Base-by-base conservation (phyloP, 495 filamentous ascomycete genomes). In the Aspergillus carlsbadensis region DNA sequence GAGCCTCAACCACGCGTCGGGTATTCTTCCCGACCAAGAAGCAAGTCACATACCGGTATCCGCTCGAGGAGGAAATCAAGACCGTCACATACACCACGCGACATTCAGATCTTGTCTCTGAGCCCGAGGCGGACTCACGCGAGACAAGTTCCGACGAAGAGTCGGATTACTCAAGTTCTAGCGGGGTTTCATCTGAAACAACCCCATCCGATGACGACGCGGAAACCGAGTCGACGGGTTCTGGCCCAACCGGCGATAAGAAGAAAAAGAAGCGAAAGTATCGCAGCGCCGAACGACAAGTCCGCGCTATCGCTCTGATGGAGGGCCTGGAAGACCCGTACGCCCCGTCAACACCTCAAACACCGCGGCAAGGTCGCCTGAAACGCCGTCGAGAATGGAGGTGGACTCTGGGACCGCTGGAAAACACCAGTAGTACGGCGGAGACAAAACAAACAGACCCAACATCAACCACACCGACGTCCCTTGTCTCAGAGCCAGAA, bases 11-110 rank as follows among this genome's bases (percentile, higher is more conserved):
- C 52, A 48, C 65, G 21, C 72, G 75, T 29, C 74, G 81, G 24
- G 74, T 80, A 10, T 74, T 83, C 54, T 84, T 84, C 60, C 81
- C 82, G 15, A 66, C 78, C n/a, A 74, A 76, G 65, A 85, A 84
- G 68, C 72, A 74, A 62, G 82, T 85, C 33, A 73, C 69, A 50
- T 85, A 81, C 61, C 75, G 79, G 0, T 65, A 66, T 13, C 76
- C 75, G 21, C 63, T 85, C 8, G 79, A 80, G 40, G 82, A 84
- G 57, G 81, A 83, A 45, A 82, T 85, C 57, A 68, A 65, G 49
- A 85, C 72, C 1, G 70, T 71, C 14, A 72, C 62, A 56, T 85
- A 81, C 61, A 82, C 77, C 17, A 64, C 78, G 18, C 72, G 74
- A 36, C 81, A 85, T 55, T 79, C 74, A 20, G 78, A 81, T 60